Base-by-base conservation (phyloP, 129 eudicot genomes). In the Tanacetum coccineum region DNA sequence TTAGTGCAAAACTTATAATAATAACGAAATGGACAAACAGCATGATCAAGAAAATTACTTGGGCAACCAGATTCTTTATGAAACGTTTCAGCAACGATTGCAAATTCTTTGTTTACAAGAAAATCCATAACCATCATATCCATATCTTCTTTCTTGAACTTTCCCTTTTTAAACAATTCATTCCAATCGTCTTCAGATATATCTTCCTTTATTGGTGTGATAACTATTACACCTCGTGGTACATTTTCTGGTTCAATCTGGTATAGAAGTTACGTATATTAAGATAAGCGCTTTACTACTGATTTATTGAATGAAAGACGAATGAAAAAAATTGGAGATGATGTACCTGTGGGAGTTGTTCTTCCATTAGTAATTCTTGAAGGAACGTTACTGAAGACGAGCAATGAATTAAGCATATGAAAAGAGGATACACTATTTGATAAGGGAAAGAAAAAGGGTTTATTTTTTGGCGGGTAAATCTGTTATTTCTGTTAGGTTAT, bases 41-140 rank as follows among this genome's bases (percentile, higher is more conserved):
- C 6, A 17, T 20, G 49, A 61, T 36, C 49, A 7, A 28, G 46
- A 15, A 39, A 15, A 1, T 8, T 61, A 61, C 49, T 3, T 36
- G 66, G 49, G 66, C 66, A 61, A 26, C 66, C 66, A 3, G 49
- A 36, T 62, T 11, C 67, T 15, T 1, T 2, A 62, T 62, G 51
- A 62, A 62, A 62, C 50, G 50, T 49, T 62, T 62, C 26, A 18
- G 67, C 67, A 18, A 62, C 67, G 0, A 3, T 13, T 0, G 67
- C 6, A 36, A 42, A 44, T 65, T 65, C 45, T 65, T 49, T 14
- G 57, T 65, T 50, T 6, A 65, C 28, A 8, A 65, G 42, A 65
- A 47, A 65, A 47, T 65, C 58, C 70, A 65, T 65, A 47, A 65
- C 44, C 70, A 65, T 13, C 70, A 12, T 9, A 48, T 65, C 8